A percentile compares a stretch with the other conserved stretches of the same genome.
phyloP scores from a whole-genome alignment of 169 alveolate genomes.

The Cryptosporidium canis region DNA sequence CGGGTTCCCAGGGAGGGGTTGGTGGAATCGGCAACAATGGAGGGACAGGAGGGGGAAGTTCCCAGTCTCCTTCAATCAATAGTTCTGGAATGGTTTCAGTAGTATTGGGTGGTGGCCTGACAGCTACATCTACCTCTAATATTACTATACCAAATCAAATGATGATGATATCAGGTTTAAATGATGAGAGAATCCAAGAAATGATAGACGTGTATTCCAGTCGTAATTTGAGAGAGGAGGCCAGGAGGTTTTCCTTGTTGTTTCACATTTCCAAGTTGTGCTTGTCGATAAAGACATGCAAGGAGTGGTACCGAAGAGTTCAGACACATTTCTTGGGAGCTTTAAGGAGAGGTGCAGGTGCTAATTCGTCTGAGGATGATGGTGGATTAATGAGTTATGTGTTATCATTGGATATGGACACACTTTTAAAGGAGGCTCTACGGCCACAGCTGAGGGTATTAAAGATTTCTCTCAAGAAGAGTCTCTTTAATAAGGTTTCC shows the following conservation, averaged over 20 bases:
- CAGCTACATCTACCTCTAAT: background rate
- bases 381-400: background rate
- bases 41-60: too few species aligned
- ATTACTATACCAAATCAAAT: background rate
- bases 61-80: too few species aligned
- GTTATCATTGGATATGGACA: conserved; percentile 57
- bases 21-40: too few species aligned
- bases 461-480: conserved; percentile 59
- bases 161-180: background rate
- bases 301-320: conserved; percentile 31
- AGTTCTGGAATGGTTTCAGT: too few species aligned
- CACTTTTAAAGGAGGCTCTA: conserved; percentile 35
- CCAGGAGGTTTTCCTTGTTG: conserved; percentile 41
- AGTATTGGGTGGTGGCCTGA: too few species aligned
- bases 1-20: too few species aligned
- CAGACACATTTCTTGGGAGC: conserved; percentile 27
- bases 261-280: conserved; percentile 16
- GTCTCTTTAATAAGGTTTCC: conserved; percentile 34
- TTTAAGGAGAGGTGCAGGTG: background rate
- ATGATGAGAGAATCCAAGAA: background rate
- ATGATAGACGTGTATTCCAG: background rate
- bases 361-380: background rate
- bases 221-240: conserved; percentile 46
- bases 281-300: conserved; percentile 36
- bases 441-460: conserved; percentile 61